phyloP scores from a whole-genome alignment of 192 early-diverging fungal genomes.

The Coemansia sp. region DNA sequence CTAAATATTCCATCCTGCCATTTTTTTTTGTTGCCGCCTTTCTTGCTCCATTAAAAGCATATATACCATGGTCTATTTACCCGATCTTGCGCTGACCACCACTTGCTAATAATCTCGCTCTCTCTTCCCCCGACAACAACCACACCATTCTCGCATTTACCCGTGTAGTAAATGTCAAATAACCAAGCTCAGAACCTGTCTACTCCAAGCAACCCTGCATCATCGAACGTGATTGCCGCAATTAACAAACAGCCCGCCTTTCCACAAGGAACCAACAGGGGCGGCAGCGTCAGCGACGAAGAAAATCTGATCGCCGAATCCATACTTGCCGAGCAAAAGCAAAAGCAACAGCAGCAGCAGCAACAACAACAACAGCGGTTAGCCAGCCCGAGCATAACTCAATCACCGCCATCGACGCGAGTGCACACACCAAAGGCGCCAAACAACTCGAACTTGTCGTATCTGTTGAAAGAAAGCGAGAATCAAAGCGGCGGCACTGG shows the following conservation, averaged over 20 bases:
- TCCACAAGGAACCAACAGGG: neutral
- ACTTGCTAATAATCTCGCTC: neutral
- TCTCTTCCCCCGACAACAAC: neutral
- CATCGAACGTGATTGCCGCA: constrained; percentile 4
- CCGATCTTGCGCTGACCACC: neutral
- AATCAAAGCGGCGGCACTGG: neutral
- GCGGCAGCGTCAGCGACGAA: neutral
- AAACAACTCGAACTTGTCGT: neutral
- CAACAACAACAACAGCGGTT: neutral
- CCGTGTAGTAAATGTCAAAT: constrained; percentile 51
- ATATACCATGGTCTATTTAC: neutral
- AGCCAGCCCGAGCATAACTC: constrained; percentile 1
- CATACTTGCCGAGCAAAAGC: neutral
- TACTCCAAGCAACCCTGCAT: constrained; percentile 5
- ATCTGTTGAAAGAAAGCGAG: neutral
- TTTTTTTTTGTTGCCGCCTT: neutral
- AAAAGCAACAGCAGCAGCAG: neutral
- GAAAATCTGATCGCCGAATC: constrained; percentile 8
- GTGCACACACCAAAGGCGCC: constrained; percentile 5
- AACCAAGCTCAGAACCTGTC: constrained; percentile 27
- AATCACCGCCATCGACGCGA: constrained; percentile 7
- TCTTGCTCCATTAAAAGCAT: neutral
- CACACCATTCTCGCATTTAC: neutral
- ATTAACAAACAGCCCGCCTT: neutral
- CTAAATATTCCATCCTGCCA: neutral